Conservation (phyloP, 805 yeast genomes). For the Spathaspora passalidarum region DNA sequence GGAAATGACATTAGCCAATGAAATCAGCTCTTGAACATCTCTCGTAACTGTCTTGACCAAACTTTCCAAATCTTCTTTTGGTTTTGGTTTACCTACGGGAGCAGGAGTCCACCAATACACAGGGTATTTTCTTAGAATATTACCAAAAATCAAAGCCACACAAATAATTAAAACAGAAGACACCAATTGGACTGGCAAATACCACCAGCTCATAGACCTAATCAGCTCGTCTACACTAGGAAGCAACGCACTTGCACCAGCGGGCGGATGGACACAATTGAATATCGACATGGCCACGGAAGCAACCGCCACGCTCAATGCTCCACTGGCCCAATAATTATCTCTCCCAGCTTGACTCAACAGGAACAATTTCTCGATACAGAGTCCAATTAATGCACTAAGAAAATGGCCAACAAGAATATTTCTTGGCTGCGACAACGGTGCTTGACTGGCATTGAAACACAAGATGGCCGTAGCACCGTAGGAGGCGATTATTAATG, state of each 20-base stretch:
- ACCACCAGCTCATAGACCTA: constrained; percentile 62
- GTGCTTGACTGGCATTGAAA: constrained; percentile 53
- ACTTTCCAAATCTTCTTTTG: background rate
- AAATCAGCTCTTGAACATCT: background rate
- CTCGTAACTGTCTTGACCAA: background rate
- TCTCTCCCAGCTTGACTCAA: constrained; percentile 40
- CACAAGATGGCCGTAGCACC: constrained; percentile 64
- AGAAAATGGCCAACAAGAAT: constrained; percentile 55
- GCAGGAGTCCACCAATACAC: constrained; percentile 57
- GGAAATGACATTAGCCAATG: background rate
- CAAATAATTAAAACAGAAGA: constrained; percentile 45
- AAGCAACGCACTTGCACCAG: constrained; percentile 65
- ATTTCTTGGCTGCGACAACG: constrained; percentile 65
- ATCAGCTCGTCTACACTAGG: constrained; percentile 49
- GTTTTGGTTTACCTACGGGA: constrained; percentile 11
- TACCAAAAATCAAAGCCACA: constrained; percentile 54
- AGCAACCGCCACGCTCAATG: constrained; percentile 52
- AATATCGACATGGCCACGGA: constrained; percentile 52
- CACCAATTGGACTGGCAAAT: constrained; percentile 52
- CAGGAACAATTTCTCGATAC: constrained; percentile 52
- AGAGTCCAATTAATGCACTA: constrained; percentile 51
- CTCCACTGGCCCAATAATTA: constrained; percentile 57
- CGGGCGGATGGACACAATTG: constrained; percentile 67
- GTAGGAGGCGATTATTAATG: constrained; percentile 50
- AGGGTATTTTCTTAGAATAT: constrained; percentile 53